phyloP scores from a whole-genome alignment of 345 rosid genomes.

The Eucalyptus tenuipes region DNA sequence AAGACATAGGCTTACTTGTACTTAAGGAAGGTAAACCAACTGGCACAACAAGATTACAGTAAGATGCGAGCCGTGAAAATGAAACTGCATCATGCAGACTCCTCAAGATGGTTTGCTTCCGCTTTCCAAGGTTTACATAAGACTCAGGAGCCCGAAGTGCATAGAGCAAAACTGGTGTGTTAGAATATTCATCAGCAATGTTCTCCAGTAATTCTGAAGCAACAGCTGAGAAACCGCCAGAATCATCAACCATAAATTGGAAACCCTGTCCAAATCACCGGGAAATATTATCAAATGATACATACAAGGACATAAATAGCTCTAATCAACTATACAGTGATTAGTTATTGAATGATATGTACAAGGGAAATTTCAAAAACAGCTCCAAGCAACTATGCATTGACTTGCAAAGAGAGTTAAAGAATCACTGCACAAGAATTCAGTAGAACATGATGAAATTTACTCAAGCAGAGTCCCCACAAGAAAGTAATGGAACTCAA shows the following conservation, averaged over 20 bases:
- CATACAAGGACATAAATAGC: not conserved
- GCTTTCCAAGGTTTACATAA: conserved; percentile 25
- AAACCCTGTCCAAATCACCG: conserved; percentile 43
- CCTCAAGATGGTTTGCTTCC: conserved; percentile 34
- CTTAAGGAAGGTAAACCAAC: conserved; percentile 70
- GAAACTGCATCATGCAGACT: conserved; percentile 78
- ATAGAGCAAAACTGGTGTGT: conserved; percentile 63
- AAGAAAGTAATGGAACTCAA: not conserved
- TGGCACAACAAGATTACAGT: conserved; percentile 65
- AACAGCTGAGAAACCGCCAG: conserved; percentile 79
- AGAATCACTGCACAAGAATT: not conserved
- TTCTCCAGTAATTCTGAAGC: conserved; percentile 73
- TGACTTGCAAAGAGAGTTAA: not conserved
- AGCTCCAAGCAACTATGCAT: not conserved
- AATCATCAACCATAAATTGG: conserved; percentile 80
- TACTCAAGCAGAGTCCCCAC: not conserved
- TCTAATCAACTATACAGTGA: not conserved
- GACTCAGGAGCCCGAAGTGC: conserved; percentile 46
- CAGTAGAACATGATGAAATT: not conserved
- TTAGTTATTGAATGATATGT: not conserved
- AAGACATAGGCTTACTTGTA: conserved; percentile 27
- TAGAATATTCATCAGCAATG: conserved; percentile 73
- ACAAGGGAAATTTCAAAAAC: not conserved
- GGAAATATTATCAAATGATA: not conserved
- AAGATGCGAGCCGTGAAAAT: conserved; percentile 61